Conservation (phyloP, 495 filamentous ascomycete species). For the Lasiosphaeriaceae sp. region DNA sequence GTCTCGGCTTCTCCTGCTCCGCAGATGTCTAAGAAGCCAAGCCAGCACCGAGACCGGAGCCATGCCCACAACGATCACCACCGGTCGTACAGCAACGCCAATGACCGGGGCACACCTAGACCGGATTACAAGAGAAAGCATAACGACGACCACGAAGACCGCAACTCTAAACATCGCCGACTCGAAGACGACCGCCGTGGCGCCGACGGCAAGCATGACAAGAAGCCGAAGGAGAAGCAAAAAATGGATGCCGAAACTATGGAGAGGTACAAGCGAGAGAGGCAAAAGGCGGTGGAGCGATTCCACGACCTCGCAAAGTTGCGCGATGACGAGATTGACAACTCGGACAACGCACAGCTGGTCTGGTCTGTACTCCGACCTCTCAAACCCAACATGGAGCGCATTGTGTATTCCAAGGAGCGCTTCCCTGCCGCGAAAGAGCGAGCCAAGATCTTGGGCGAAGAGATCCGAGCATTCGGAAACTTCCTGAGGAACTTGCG, state of each 20-base stretch:
- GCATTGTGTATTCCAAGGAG: conserved; percentile 40
- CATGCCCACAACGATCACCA: conserved; percentile 51
- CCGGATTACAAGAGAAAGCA: conserved; percentile 46
- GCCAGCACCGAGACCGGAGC: conserved; percentile 35
- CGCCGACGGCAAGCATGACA: conserved; percentile 22
- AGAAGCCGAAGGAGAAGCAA: conserved; percentile 27
- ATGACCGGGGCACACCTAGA: conserved; percentile 40
- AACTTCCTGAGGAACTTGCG: conserved; percentile 39
- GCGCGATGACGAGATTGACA: conserved; percentile 29
- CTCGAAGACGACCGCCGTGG: conserved; percentile 26
- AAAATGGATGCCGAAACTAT: conserved; percentile 32
- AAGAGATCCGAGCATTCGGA: conserved; percentile 43
- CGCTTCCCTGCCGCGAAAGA: conserved; percentile 41
- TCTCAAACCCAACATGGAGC: conserved; percentile 39
- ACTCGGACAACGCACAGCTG: conserved; percentile 30
- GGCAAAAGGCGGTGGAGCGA: conserved; percentile 31
- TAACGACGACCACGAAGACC: conserved; percentile 32
- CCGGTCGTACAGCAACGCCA: conserved; percentile 43
- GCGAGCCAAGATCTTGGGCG: conserved; percentile 42
- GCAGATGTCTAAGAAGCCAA: conserved; percentile 36
- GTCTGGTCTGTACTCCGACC: conserved; percentile 44
- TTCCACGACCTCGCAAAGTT: conserved; percentile 31
- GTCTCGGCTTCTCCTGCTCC: conserved; percentile 58
- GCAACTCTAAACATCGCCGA: conserved; percentile 30
- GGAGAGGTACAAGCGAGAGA: conserved; percentile 30